A percentile compares a stretch with the other conserved stretches of the same genome.
phyloP scores from a whole-genome alignment of 2,329 filamentous ascomycete species.

The Sclerotiophoma versabilis region DNA sequence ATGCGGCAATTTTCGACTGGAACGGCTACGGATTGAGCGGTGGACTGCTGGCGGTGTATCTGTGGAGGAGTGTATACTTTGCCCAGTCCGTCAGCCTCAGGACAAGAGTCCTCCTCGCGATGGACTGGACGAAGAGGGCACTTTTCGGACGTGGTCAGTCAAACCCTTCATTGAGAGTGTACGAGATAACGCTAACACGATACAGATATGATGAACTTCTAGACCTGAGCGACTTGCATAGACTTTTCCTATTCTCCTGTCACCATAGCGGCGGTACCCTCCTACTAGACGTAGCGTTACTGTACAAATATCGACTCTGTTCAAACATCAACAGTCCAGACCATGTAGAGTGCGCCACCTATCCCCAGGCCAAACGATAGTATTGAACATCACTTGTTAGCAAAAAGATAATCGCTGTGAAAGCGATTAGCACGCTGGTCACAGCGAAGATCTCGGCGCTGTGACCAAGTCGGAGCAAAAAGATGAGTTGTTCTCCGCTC shows the following conservation, averaged over 20 bases:
- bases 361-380: no score
- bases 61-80: conserved; percentile 97
- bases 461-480: no score
- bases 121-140: conserved; percentile 98
- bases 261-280: background rate
- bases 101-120: conserved; percentile 86
- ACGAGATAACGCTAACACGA: background rate
- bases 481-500: conserved; percentile 14
- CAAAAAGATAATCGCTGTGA: background rate
- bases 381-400: background rate
- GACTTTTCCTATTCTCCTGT: conserved; percentile 4
- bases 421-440: no score
- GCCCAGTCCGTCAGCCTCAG: conserved; percentile 94
- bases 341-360: no score
- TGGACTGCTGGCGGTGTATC: conserved; percentile 90
- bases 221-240: conserved; percentile 11
- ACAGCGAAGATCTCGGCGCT: no score
- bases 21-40: conserved; percentile 80
- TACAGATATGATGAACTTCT: conserved; percentile 46
- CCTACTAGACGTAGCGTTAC: conserved; percentile 6
- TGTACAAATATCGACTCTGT: background rate
- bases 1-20: conserved; percentile 93
- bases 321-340: background rate
- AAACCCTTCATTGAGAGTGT: background rate
- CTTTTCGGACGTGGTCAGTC: conserved; percentile 90